Percentiles rank a stretch among this genome's conserved stretches.
Evolutionary conservation across 331 rosid genomes (phyloP).

Genomic region (Spiraea crenata): DNA sequence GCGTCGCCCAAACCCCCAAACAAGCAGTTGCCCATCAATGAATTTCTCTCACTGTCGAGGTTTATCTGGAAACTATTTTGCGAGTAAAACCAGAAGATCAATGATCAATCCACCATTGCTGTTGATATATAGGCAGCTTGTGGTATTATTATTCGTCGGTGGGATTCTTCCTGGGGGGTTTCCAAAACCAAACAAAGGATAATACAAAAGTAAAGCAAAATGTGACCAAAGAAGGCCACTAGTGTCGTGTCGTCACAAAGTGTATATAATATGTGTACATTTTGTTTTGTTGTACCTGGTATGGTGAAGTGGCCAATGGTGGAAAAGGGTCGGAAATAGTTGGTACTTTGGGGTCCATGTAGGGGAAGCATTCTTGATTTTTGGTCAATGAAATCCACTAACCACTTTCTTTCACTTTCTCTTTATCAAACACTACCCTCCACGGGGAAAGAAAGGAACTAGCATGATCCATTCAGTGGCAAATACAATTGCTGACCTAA

Average conservation of each 20-base stretch:
- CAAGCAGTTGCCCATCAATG: constrained; percentile 72
- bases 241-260: not conserved
- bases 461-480: too few species aligned
- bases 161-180: constrained; percentile 40
- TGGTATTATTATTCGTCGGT: constrained; percentile 34
- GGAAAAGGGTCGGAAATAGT: constrained; percentile 1
- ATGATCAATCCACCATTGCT: too few species aligned
- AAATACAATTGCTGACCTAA: too few species aligned
- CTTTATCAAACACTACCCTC: constrained; percentile 10
- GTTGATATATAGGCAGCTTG: not conserved
- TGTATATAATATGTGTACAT: not conserved
- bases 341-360: constrained; percentile 26
- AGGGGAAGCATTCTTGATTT: constrained; percentile 19
- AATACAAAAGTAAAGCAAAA: constrained; percentile 1
- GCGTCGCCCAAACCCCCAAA: constrained; percentile 58
- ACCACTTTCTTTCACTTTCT: constrained; percentile 15
- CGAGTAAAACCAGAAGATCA: not conserved
- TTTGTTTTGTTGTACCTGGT: too few species aligned
- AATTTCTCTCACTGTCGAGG: too few species aligned
- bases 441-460: too few species aligned
- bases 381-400: constrained; percentile 12
- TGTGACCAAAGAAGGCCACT: not conserved
- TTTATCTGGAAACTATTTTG: too few species aligned
- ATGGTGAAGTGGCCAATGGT: constrained; percentile 1
- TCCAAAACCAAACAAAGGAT: constrained; percentile 5